Base-by-base conservation (phyloP, 2,329 filamentous ascomycete species). In the Alternaria triticimaculans region DNA sequence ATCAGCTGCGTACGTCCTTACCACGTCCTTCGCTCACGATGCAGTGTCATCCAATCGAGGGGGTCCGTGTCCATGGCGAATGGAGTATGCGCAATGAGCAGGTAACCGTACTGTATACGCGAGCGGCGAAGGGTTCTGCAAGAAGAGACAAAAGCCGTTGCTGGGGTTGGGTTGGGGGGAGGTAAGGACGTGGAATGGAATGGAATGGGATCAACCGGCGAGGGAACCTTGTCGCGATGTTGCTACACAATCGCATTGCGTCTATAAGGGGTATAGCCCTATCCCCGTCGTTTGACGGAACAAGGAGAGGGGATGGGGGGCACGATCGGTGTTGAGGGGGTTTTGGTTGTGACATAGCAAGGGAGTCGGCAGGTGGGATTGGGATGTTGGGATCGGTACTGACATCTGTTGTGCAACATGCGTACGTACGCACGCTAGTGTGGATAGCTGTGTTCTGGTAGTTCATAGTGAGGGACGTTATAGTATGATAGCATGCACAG, bases 391-490 rank as follows among this genome's bases (percentile, higher is more conserved):
- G 21, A 53, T 37, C 48, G 54, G 60, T 62, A 50, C 48, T 62
- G 54, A 62, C 65, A 41, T 53, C 37, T 44, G 43, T 49, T 18
- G 63, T 62, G 66, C 43, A 70, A 59, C 65, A 62, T 61, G 51
- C 37, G 48, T 61, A 25, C 49, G 61, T 60, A 62, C 59, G 63
- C 63, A 58, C 60, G 56, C 50, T 37, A 18, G 30, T 25, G 20
- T 25, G 21, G 30, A 30, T 12, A 20, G 25, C 3, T 18, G 5
- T 15, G 20, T 37, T 18, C 0, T 33, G 49, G 3, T 11, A 37
- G 20, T 20, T 11, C 5, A 23, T 21, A 33, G 18, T 0, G 28
- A 6, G 2, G 6, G 0, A 41, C 15, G 8, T 6, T 7, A 26
- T n/a, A 18, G 30, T 33, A 33, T 33, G 5, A 23, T 51, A 51